These are phyloP conservation scores for Tetrapyrgos nigripes DNA, from an alignment of 1,284 basidiomycete species.

Conservation along the genomic window DNA sequence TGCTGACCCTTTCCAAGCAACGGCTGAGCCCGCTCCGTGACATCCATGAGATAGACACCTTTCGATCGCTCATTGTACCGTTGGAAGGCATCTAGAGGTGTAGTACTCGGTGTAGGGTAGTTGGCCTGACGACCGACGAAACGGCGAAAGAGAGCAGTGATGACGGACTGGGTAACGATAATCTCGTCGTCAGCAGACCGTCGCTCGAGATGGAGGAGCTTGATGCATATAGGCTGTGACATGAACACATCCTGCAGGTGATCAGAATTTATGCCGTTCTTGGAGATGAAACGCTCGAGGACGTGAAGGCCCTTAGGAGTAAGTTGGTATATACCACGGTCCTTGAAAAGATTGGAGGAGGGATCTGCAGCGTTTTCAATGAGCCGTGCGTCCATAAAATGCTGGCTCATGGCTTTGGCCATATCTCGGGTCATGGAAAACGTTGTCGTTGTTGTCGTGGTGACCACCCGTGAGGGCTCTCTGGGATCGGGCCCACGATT, in stretches of 20 bases:
- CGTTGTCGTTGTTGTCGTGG: constrained; percentile 98
- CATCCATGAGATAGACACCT: constrained; percentile 75
- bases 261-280: constrained; percentile 97
- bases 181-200: constrained; percentile 95
- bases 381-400: constrained; percentile 98
- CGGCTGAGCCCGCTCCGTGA: constrained; percentile 65
- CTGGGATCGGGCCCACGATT: constrained; percentile 97
- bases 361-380: constrained; percentile 97
- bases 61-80: constrained; percentile 83
- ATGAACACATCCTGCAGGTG: constrained; percentile 91
- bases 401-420: constrained; percentile 99
- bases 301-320: constrained; percentile 99
- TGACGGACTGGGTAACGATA: constrained; percentile 91
- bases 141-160: constrained; percentile 94
- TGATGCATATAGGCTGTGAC: constrained; percentile 97
- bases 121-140: constrained; percentile 91
- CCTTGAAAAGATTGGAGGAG: constrained; percentile 90
- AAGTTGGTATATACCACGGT: constrained; percentile 94
- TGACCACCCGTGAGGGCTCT: constrained; percentile 96
- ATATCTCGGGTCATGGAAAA: constrained; percentile 99
- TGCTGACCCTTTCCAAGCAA: constrained; percentile 53
- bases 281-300: constrained; percentile 98
- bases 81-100: constrained; percentile 69
- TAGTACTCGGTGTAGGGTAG: constrained; percentile 58
- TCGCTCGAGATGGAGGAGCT: constrained; percentile 95